These are phyloP conservation scores for Barnettozyma pratensis DNA, from an alignment of 805 yeast species.

Conservation along the genomic window DNA sequence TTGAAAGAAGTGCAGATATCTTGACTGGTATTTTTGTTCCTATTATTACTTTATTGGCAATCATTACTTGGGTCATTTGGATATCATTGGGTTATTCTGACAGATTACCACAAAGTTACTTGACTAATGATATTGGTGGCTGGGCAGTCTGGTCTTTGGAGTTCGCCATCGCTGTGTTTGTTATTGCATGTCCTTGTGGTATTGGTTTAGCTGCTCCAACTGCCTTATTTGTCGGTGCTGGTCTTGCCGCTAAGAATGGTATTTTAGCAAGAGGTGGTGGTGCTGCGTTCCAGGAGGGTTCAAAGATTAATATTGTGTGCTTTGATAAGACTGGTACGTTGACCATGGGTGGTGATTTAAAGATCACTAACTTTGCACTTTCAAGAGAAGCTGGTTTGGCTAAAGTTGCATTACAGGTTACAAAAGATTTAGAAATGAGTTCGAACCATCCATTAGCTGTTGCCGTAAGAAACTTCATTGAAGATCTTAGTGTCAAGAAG, in stretches of 20 bases:
- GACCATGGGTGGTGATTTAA: conserved; percentile 56
- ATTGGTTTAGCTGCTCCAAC: conserved; percentile 84
- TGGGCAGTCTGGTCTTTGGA: conserved; percentile 77
- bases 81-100: conserved; percentile 50
- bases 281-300: conserved; percentile 74
- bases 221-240: conserved; percentile 74
- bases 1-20: conserved; percentile 63
- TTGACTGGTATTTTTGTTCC: conserved; percentile 75
- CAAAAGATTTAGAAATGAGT: conserved; percentile 54
- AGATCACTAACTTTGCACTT: conserved; percentile 46
- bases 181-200: conserved; percentile 84
- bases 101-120: conserved; percentile 45
- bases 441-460: conserved; percentile 68
- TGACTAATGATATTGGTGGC: conserved; percentile 65
- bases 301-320: conserved; percentile 56
- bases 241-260: conserved; percentile 73
- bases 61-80: conserved; percentile 69
- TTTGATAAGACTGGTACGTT: conserved; percentile 80
- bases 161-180: conserved; percentile 75
- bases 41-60: conserved; percentile 52
- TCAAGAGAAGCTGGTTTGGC: conserved; percentile 14
- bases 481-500: conserved; percentile 12
- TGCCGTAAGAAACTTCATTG: conserved; percentile 45
- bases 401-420: conserved; percentile 34
- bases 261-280: conserved; percentile 79